Base-by-base conservation (phyloP, 1,284 basidiomycete genomes). In the Apiotrichum siamense region DNA sequence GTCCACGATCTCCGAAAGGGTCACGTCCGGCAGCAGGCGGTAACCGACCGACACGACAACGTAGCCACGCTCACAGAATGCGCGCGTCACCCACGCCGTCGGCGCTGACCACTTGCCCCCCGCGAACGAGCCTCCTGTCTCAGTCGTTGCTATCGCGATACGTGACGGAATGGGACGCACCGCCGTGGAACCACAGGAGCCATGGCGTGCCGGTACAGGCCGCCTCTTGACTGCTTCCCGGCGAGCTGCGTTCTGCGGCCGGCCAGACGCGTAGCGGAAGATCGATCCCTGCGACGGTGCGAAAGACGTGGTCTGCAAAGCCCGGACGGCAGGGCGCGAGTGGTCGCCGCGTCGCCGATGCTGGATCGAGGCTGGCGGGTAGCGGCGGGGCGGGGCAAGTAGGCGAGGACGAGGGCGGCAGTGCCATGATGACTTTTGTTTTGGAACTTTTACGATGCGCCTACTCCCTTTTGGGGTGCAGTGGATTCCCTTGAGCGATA, bases 31-130 rank as follows among this genome's bases (percentile, higher is more conserved):
- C 20, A 49, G 49, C 27, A 62, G 57, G 6, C 66, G 54, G 54
- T 66, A 66, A 3, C 54, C 60, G 6, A 61, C 57, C 3, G 62
- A 64, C 23, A 66, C 61, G 36, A 68, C 55, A 32, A 59, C 60
- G 44, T 63, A 68, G 2, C 56, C 58, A 1, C 41, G 21, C 11
- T 41, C 31, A 4, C 21, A 35, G 49, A 67, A 65, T 2, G 57
- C 61, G 12, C 43, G 55, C 18, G 54, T 18, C 4, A 67, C 47
- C 63, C 61, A 65, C 12, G 57, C 36, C 15, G 59, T 61, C 25
- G 52, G 49, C 9, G 43, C 4, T 4, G 23, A 15, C 23, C 23
- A 40, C 26, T 40, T 40, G 7, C 38, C 38, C 9, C 38, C 20
- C 4, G 38, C 21, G 18, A 24, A 40, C 12, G 33, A 35, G 38